These are phyloP conservation scores for Pyrenopolyporus hunteri DNA, from an alignment of 495 filamentous ascomycete genomes.

Conservation along the genomic window DNA sequence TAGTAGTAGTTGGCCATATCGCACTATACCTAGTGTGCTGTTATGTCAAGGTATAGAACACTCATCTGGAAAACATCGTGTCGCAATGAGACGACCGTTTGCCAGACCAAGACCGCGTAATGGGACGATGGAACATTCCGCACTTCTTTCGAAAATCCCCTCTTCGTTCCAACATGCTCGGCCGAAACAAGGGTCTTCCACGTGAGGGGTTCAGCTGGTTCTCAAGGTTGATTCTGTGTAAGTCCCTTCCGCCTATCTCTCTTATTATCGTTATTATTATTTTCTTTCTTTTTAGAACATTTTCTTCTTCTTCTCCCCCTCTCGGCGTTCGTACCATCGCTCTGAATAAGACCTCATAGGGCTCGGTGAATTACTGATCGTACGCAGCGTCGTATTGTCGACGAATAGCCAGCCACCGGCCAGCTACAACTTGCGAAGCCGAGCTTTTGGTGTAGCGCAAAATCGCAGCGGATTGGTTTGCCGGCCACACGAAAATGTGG, in stretches of 20 bases:
- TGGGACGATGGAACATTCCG: conserved; percentile 19
- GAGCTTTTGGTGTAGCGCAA: background rate
- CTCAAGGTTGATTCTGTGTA: conserved; percentile 22
- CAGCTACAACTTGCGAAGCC: conserved; percentile 3
- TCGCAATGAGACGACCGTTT: conserved; percentile 8
- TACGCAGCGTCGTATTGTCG: conserved; percentile 5
- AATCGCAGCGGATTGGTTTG: background rate
- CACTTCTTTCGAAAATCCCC: conserved; percentile 1
- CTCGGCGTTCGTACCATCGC: background rate
- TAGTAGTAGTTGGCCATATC: conserved; percentile 6
- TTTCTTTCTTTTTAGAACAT: no score
- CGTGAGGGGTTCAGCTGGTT: conserved; percentile 21
- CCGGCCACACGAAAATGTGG: conserved; percentile 13
- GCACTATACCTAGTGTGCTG: conserved; percentile 8
- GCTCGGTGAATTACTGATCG: background rate
- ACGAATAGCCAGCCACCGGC: conserved; percentile 7
- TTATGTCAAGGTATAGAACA: conserved; percentile 16
- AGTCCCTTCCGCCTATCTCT: background rate
- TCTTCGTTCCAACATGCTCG: conserved; percentile 16
- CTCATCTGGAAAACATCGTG: conserved; percentile 25
- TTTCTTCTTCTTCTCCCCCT: no score
- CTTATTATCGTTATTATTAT: conserved; percentile 19
- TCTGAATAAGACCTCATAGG: no score
- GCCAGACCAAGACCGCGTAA: conserved; percentile 2
- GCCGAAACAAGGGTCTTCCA: conserved; percentile 31